Conservation (phyloP, 1,284 basidiomycete species). For the Ceratobasidium papillatum region DNA sequence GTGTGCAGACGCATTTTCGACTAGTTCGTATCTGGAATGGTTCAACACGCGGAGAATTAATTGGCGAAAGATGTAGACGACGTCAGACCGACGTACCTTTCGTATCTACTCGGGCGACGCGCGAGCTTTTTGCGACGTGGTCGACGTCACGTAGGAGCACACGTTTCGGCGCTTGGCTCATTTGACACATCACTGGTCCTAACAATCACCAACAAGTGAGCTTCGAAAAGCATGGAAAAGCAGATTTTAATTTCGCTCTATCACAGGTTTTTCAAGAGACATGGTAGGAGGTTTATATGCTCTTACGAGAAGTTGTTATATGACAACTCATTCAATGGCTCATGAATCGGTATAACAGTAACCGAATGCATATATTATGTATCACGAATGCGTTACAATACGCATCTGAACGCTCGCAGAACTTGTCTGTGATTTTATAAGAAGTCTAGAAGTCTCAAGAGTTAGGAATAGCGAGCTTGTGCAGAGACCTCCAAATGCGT, state of each 20-base stretch:
- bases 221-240: not conserved
- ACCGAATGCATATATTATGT: too few relatives aligned
- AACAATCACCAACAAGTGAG: conserved; percentile 2
- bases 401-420: too few relatives aligned
- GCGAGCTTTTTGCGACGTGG: conserved; percentile 3
- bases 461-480: too few relatives aligned
- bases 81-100: not conserved
- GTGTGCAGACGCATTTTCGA: conserved; percentile 31
- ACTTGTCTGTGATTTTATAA: too few relatives aligned
- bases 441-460: too few relatives aligned
- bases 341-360: too few relatives aligned
- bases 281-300: too few relatives aligned
- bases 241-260: not conserved
- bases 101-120: not conserved
- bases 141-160: conserved; percentile 23
- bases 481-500: too few relatives aligned
- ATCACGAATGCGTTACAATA: too few relatives aligned
- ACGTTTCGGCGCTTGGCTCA: conserved; percentile 33
- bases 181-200: conserved; percentile 20
- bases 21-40: conserved; percentile 18
- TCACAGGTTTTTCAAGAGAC: too few relatives aligned
- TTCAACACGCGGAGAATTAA: conserved; percentile 11
- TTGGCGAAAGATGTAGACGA: not conserved
- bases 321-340: too few relatives aligned
- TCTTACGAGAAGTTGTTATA: too few relatives aligned